A percentile compares a stretch with the other conserved stretches of the same genome.
These are phyloP conservation scores for Daedaleopsis sinensis DNA, from an alignment of 768 basidiomycete genomes.

Conservation along the genomic window DNA sequence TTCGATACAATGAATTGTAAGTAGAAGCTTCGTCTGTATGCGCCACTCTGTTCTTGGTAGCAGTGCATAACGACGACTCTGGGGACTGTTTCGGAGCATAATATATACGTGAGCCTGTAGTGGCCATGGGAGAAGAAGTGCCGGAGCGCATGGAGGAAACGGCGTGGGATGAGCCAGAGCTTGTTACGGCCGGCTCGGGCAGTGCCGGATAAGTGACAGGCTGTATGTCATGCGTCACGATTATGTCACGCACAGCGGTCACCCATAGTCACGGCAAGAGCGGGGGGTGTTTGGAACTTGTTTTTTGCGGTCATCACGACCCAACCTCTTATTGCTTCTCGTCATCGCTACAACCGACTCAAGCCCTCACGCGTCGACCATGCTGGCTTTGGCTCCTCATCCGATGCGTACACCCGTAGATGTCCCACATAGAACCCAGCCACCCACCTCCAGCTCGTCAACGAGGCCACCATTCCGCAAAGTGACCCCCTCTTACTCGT, in stretches of 20 bases:
- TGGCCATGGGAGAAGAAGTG: too few relatives aligned
- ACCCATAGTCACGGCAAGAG: slow-evolving; percentile 7
- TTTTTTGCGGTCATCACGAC: slow-evolving; percentile 23
- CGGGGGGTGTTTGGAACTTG: slow-evolving; percentile 9
- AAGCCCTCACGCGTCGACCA: slow-evolving; percentile 7
- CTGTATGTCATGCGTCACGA: slow-evolving; percentile 6
- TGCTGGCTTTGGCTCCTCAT: slow-evolving; percentile 30
- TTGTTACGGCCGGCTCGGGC: too few relatives aligned
- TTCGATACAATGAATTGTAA: too few relatives aligned
- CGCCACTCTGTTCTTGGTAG: too few relatives aligned
- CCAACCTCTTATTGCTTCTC: slow-evolving; percentile 14
- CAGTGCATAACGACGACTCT: too few relatives aligned
- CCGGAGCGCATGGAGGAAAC: too few relatives aligned
- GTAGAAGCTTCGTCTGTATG: too few relatives aligned
- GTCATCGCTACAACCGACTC: slow-evolving; percentile 16
- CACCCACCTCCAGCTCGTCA: slow-evolving; percentile 25
- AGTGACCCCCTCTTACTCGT: slow-evolving; percentile 28
- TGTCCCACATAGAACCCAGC: slow-evolving; percentile 24
- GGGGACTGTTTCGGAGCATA: too few relatives aligned
- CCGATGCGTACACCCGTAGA: slow-evolving; percentile 29
- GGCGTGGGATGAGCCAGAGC: too few relatives aligned
- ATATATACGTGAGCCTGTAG: too few relatives aligned
- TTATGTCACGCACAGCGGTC: slow-evolving; percentile 1
- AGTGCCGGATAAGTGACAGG: not conserved
- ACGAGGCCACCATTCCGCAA: slow-evolving; percentile 23